Conservation (phyloP, 1,284 basidiomycete species). For the Volvariella surrecta region DNA sequence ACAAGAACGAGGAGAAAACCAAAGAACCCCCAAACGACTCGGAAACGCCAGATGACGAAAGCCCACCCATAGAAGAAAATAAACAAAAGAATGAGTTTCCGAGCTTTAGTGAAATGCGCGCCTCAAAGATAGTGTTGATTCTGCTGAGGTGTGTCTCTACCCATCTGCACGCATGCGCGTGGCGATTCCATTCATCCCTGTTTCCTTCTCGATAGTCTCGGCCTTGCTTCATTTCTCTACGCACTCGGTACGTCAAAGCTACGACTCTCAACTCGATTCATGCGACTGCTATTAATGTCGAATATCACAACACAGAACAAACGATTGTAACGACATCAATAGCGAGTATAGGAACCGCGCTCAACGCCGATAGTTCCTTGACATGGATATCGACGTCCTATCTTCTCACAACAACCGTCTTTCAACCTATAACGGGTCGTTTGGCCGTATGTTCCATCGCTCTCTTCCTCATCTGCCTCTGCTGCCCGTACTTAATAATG, state of each 20-base stretch:
- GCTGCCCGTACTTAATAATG: neutral
- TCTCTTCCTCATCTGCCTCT: neutral
- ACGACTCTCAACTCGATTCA: neutral
- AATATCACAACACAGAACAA: conserved; percentile 15
- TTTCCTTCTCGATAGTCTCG: too few species aligned
- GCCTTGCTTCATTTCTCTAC: conserved; percentile 21
- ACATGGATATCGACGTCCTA: conserved; percentile 26
- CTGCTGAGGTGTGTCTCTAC: too few species aligned
- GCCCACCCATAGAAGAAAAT: too few species aligned
- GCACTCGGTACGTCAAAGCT: conserved; percentile 19
- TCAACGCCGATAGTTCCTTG: conserved; percentile 20
- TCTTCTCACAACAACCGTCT: conserved; percentile 22
- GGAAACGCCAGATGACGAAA: too few species aligned
- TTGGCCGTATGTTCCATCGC: neutral
- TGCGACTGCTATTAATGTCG: neutral
- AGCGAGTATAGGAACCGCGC: conserved; percentile 19
- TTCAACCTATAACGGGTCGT: conserved; percentile 26
- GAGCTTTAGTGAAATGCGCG: too few species aligned
- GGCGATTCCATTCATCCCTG: too few species aligned
- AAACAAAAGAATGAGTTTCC: too few species aligned
- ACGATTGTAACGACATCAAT: conserved; percentile 25
- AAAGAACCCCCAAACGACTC: too few species aligned
- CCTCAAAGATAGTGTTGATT: too few species aligned
- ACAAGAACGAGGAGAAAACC: too few species aligned
- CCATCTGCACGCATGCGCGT: too few species aligned